phyloP scores from a whole-genome alignment of 306 rosid species.

The Cicer judaicum region DNA sequence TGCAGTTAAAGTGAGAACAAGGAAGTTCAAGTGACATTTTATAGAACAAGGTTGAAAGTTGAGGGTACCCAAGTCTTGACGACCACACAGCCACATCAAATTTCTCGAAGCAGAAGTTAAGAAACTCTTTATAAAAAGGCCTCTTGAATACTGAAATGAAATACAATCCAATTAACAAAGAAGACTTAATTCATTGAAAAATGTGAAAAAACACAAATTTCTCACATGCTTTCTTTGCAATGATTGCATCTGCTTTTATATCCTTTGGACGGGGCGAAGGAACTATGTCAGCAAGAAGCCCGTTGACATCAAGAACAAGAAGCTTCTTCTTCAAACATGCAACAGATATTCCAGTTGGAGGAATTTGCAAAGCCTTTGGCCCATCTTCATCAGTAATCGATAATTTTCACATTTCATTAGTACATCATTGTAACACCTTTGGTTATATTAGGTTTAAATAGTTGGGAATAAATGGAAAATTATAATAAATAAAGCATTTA shows the following conservation, averaged over 20 bases:
- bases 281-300: constrained; percentile 79
- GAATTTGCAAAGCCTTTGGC: constrained; percentile 39
- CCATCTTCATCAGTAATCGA: constrained; percentile 31
- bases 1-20: constrained; percentile 8
- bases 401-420: constrained; percentile 15
- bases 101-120: constrained; percentile 80
- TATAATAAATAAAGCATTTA: background rate
- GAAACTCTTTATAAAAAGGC: constrained; percentile 76
- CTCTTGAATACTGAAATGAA: constrained; percentile 80
- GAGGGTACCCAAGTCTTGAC: constrained; percentile 74
- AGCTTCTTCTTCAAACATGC: constrained; percentile 63
- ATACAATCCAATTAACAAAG: constrained; percentile 40
- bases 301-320: constrained; percentile 85
- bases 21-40: background rate
- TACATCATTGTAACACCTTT: background rate
- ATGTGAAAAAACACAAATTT: constrained; percentile 22
- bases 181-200: constrained; percentile 4
- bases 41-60: constrained; percentile 41
- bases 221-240: constrained; percentile 65
- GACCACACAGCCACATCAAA: constrained; percentile 96
- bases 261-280: constrained; percentile 56
- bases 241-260: constrained; percentile 56
- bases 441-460: constrained; percentile 1
- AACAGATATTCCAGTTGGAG: constrained; percentile 44
- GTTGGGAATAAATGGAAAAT: background rate